phyloP scores from a whole-genome alignment of 2,329 filamentous ascomycete species.

The Beauveria bassiana region DNA sequence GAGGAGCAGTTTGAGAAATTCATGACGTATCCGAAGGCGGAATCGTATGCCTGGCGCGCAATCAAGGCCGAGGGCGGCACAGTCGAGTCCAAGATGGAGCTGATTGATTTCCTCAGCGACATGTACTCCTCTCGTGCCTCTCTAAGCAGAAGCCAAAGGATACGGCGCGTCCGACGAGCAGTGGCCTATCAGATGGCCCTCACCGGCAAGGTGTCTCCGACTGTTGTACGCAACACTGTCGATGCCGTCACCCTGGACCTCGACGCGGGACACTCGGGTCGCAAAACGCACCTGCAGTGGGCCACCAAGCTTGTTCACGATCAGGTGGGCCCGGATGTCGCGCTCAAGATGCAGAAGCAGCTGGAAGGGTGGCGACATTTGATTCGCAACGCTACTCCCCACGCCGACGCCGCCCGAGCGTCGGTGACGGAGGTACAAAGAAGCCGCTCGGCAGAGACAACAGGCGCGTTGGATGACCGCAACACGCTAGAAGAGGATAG shows the following conservation, averaged over 20 bases:
- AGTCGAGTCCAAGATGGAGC: conserved; percentile 16
- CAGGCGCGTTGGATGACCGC: background rate
- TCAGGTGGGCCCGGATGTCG: conserved; percentile 16
- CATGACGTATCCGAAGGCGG: background rate
- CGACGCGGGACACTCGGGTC: conserved; percentile 24
- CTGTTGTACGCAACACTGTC: conserved; percentile 21
- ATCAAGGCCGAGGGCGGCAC: conserved; percentile 3
- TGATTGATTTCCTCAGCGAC: conserved; percentile 24
- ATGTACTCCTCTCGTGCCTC: conserved; percentile 22
- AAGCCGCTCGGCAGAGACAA: too few species aligned
- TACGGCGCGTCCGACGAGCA: conserved; percentile 24
- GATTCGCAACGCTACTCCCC: conserved; percentile 9
- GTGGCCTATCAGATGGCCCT: conserved; percentile 19
- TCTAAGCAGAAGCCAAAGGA: conserved; percentile 22
- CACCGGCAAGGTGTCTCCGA: conserved; percentile 17
- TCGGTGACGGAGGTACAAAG: background rate
- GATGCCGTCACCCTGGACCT: conserved; percentile 26
- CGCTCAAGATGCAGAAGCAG: conserved; percentile 12
- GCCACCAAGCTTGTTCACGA: conserved; percentile 20
- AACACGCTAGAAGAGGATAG: background rate
- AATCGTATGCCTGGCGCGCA: conserved; percentile 2
- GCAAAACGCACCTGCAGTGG: conserved; percentile 24
- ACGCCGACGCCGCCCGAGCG: background rate
- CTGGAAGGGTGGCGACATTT: conserved; percentile 20
- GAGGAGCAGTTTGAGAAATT: background rate